phyloP scores from a whole-genome alignment of 1,139 yeast genomes.

The Lodderomyces orthopsilosis region DNA sequence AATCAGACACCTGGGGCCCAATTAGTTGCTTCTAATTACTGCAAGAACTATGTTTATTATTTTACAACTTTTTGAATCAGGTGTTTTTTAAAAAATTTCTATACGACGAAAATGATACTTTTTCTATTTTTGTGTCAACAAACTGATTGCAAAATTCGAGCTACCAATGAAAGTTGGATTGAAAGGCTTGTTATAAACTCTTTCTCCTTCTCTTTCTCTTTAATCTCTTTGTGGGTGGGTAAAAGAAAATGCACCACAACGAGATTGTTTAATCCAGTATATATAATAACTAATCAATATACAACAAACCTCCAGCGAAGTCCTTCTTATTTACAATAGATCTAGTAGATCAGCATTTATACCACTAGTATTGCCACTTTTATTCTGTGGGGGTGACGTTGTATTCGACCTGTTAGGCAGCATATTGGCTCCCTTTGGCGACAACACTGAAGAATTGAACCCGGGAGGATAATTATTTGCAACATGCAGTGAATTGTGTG shows the following conservation, averaged over 20 bases:
- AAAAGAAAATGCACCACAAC: too few species aligned
- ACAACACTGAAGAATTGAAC: slow-evolving; percentile 22
- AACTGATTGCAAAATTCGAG: neutral
- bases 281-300: too few species aligned
- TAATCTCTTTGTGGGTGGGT: too few species aligned
- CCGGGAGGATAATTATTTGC: slow-evolving; percentile 28
- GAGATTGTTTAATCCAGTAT: too few species aligned
- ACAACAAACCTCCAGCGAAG: too few species aligned
- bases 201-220: too few species aligned
- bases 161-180: neutral
- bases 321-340: slow-evolving; percentile 6
- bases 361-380: slow-evolving; percentile 3
- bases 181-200: too few species aligned
- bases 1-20: too few species aligned
- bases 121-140: neutral
- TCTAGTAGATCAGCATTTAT: slow-evolving; percentile 12
- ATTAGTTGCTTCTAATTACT: neutral
- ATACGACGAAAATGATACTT: neutral
- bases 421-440: slow-evolving; percentile 14
- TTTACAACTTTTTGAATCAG: neutral
- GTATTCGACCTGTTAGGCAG: slow-evolving; percentile 5
- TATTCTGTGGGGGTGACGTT: neutral
- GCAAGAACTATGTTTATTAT: neutral
- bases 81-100: neutral
- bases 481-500: slow-evolving; percentile 1